Evolutionary conservation across 139 green algal genomes (phyloP).

Genomic region (Chlamydomonas sphaeroides): DNA sequence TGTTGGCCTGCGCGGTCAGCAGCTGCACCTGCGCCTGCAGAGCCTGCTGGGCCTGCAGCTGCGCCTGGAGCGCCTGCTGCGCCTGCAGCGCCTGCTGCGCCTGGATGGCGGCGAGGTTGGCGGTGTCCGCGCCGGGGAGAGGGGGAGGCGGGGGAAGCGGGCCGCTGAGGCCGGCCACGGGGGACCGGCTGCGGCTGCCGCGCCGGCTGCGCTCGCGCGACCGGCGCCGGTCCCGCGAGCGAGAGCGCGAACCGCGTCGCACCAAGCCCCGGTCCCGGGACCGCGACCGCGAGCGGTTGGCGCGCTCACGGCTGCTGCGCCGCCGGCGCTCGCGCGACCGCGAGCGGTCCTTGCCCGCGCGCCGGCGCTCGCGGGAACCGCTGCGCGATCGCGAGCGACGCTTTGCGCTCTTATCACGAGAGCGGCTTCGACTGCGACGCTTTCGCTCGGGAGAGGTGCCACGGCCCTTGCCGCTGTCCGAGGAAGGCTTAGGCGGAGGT

Average conservation of each 20-base stretch:
- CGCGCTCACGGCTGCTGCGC: constrained; percentile 26
- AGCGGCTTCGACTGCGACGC: constrained; percentile 31
- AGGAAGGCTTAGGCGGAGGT: constrained; percentile 3
- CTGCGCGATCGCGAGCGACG: constrained; percentile 22
- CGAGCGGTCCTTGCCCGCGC: constrained; percentile 19
- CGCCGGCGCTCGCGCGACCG: constrained; percentile 27
- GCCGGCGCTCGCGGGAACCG: constrained; percentile 9
- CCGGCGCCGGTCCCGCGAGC: neutral
- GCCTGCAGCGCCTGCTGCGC: constrained; percentile 32
- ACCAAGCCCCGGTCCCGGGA: neutral
- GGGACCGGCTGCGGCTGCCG: constrained; percentile 14
- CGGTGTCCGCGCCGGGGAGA: neutral
- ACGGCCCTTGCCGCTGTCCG: neutral
- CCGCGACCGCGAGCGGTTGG: constrained; percentile 10
- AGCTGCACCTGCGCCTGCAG: constrained; percentile 35
- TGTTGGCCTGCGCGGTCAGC: constrained; percentile 36
- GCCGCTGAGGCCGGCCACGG: constrained; percentile 3
- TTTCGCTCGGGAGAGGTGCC: constrained; percentile 19
- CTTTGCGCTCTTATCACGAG: constrained; percentile 15
- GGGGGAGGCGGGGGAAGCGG: constrained; percentile 6
- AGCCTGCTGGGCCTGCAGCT: constrained; percentile 38
- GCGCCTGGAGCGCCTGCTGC: constrained; percentile 20
- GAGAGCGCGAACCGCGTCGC: neutral
- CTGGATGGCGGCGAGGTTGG: constrained; percentile 26
- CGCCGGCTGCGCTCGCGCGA: constrained; percentile 11